Evolutionary conservation across 176 grass and related monocot species (phyloP), one percentile per base, ranked within the genome.

Genomic region (Coix lacrymajobi): DNA sequence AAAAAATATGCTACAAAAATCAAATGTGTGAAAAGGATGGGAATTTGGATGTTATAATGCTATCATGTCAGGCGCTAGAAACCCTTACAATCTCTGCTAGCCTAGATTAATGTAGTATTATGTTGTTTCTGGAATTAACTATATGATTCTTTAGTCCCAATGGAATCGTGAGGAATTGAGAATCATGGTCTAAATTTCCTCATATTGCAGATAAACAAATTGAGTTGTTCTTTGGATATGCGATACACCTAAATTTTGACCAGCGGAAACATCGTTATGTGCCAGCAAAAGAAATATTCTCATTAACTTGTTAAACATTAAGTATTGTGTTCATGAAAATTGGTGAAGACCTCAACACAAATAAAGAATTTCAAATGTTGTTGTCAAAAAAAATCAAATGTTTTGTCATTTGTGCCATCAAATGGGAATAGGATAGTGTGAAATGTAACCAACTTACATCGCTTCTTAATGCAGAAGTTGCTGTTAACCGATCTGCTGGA

Each of bases 401-500:
- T n/a, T n/a, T n/a, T n/a, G n/a, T n/a, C n/a, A n/a, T 71, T 32
- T 30, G 45, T 20, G 41, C 43, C 41, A 80, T 79, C 17, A 68
- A 70, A 69, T 48, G 71, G 34, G 20, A 32, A 52, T 43, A 72
- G 38, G n/a, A 79, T 79, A 56, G 7, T 72, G 29, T 62, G 66
- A 80, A 77, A 61, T 30, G 77, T 80, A 88, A 83, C 49, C 62
- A 83, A 80, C 90, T 89, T 87, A 94, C 92, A 79, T 94, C 90
- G 41, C 92, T 94, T 87, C 44, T 90, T 44, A 94, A 81, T 66
- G 92, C 90, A 89, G 66, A 73, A 2, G 92, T 85, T 6, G 90
- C 92, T 73, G 87, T 92, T 85, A 89, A 88, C 70, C 92, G 92
- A 74, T 94, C 90, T 68, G 92, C 92, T 30, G 92, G 90, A 43